phyloP scores from a whole-genome alignment of 129 eudicot species.

The Apium graveolens region DNA sequence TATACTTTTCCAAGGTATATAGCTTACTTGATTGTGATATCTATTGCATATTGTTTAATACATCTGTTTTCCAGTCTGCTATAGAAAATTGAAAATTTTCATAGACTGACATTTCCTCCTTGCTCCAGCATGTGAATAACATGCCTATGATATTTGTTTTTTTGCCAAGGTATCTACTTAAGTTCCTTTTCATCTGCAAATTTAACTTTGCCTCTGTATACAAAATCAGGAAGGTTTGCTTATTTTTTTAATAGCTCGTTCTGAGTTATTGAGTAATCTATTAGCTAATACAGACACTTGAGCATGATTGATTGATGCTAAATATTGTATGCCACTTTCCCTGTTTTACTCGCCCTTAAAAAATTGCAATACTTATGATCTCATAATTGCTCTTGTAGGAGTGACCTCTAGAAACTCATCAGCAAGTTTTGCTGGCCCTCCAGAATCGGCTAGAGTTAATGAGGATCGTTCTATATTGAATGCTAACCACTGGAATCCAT shows the following conservation, averaged over 20 bases:
- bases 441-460: conserved; percentile 22
- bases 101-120: not conserved
- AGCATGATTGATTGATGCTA: not conserved
- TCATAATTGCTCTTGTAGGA: conserved; percentile 27
- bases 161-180: not conserved
- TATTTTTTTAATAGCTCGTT: not conserved
- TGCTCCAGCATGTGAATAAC: not conserved
- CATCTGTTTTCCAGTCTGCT: not conserved
- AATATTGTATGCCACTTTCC: not conserved
- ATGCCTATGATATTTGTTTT: not conserved
- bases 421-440: conserved; percentile 26
- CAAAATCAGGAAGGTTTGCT: too few relatives aligned
- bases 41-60: not conserved
- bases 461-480: conserved; percentile 17
- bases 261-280: not conserved
- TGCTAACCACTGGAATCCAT: conserved; percentile 18
- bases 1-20: conserved; percentile 55
- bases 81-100: not conserved
- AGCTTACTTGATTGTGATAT: not conserved
- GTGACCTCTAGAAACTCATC: conserved; percentile 38
- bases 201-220: not conserved
- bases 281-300: too few relatives aligned
- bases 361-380: not conserved
- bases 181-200: not conserved
- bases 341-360: not conserved